Percentiles rank a stretch among this genome's conserved stretches.
Evolutionary conservation across 345 rosid genomes (phyloP).

Genomic region (Melaleuca alternifolia): DNA sequence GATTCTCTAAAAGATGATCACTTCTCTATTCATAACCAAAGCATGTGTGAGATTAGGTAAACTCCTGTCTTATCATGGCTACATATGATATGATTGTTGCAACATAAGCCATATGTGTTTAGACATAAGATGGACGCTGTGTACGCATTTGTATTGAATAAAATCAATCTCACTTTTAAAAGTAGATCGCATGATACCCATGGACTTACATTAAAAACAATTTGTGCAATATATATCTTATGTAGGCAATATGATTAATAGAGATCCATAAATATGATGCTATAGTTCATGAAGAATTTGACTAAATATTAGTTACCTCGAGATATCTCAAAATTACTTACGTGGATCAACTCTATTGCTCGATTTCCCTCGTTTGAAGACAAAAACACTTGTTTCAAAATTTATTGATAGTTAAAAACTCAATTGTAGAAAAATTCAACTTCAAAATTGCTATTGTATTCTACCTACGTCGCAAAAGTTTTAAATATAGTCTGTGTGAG

Average conservation of each 20-base stretch:
- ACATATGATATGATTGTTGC: background rate
- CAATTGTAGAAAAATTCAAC: background rate
- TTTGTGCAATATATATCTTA: background rate
- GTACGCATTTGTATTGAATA: background rate
- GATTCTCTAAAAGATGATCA: background rate
- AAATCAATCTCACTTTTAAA: background rate
- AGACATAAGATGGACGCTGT: background rate
- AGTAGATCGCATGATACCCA: background rate
- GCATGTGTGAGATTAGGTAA: background rate
- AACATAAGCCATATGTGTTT: background rate
- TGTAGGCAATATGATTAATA: background rate
- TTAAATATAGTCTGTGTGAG: background rate
- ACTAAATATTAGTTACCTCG: background rate
- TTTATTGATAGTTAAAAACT: background rate
- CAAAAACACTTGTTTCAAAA: no score
- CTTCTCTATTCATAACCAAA: background rate
- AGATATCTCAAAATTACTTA: background rate
- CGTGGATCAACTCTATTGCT: background rate
- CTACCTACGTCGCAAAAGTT: background rate
- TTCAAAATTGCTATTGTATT: background rate
- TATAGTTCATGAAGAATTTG: background rate
- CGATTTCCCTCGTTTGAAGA: background rate
- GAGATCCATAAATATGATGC: background rate
- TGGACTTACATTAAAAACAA: background rate
- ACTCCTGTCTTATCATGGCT: background rate